phyloP scores from a whole-genome alignment of 2,329 filamentous ascomycete species.

The Hawksworthiomyces lignivorus region DNA sequence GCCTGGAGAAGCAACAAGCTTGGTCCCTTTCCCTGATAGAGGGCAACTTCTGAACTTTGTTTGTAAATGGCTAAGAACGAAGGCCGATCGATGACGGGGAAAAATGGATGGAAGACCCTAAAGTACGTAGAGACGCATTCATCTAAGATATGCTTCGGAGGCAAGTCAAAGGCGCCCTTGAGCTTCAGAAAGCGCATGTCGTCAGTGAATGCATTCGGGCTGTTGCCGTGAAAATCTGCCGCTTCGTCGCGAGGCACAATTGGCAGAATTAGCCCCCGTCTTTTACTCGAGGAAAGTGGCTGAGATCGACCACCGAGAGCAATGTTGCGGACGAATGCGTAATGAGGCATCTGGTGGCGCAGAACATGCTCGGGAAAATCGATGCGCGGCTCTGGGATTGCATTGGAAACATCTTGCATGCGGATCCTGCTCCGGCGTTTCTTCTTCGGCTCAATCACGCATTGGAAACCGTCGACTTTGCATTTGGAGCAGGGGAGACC shows the following conservation, averaged over 20 bases:
- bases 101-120: slow-evolving; percentile 16
- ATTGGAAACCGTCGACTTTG: no score
- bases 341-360: slow-evolving; percentile 1
- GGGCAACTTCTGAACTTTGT: neutral
- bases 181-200: slow-evolving; percentile 15
- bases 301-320: neutral
- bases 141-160: slow-evolving; percentile 11
- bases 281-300: neutral
- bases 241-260: neutral
- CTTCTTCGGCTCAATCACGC: no score
- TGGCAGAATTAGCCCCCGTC: neutral
- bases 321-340: neutral
- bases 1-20: neutral
- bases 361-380: neutral
- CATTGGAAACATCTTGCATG: no score
- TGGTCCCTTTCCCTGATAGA: neutral
- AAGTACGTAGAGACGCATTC: slow-evolving; percentile 15
- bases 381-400: no score
- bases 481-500: no score
- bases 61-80: slow-evolving; percentile 11
- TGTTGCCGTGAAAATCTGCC: no score
- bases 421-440: no score
- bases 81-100: slow-evolving; percentile 14
- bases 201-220: neutral
- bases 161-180: slow-evolving; percentile 13